Evolutionary conservation across 345 rosid genomes (phyloP).

Genomic region (Microthlaspi erraticum): DNA sequence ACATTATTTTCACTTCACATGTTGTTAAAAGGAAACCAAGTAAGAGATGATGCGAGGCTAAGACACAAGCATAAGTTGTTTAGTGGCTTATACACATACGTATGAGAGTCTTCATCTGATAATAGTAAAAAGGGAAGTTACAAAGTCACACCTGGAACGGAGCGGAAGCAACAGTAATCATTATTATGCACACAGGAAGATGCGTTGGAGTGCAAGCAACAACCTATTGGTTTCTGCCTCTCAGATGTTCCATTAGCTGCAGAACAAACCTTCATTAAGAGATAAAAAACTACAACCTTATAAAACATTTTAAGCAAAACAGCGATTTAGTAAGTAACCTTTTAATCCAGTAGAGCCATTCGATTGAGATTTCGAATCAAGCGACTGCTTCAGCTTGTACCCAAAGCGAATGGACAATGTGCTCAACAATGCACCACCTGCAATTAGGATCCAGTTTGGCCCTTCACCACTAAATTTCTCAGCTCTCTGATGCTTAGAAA

Average conservation of each 20-base stretch:
- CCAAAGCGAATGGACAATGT: slow-evolving; percentile 93
- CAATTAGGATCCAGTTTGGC: slow-evolving; percentile 91
- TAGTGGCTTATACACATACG: not conserved
- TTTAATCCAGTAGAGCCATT: slow-evolving; percentile 52
- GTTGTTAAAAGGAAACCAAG: not conserved
- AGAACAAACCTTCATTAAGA: slow-evolving; percentile 18
- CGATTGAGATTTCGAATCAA: slow-evolving; percentile 59
- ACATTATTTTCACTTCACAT: not conserved
- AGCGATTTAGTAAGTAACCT: slow-evolving; percentile 44
- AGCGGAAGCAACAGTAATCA: slow-evolving; percentile 40
- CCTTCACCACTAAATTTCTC: slow-evolving; percentile 56
- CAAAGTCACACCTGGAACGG: slow-evolving; percentile 38
- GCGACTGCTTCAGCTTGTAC: slow-evolving; percentile 82
- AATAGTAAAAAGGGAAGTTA: not conserved
- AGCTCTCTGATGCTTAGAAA: slow-evolving; percentile 63
- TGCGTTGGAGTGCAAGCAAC: slow-evolving; percentile 39
- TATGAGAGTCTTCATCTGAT: not conserved
- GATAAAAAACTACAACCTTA: not conserved
- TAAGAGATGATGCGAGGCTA: not conserved
- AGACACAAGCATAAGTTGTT: not conserved
- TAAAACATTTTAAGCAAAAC: slow-evolving; percentile 1
- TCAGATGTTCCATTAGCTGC: slow-evolving; percentile 44
- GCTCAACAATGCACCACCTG: slow-evolving; percentile 93
- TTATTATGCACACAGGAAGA: slow-evolving; percentile 28
- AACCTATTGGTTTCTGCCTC: slow-evolving; percentile 19